phyloP scores from a whole-genome alignment of 441 rosid genomes.

The Breynia disticha region DNA sequence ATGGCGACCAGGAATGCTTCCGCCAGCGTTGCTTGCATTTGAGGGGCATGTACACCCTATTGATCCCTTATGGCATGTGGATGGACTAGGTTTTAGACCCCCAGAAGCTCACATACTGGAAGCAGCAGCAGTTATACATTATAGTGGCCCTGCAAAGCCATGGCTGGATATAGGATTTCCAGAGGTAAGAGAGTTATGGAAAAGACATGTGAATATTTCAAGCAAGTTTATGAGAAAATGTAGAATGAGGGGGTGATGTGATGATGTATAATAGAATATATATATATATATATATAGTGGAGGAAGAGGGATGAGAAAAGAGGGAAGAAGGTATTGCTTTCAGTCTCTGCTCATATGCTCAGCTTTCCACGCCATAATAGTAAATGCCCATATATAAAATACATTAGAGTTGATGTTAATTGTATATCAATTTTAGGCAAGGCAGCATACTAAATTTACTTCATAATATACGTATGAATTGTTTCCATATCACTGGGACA shows the following conservation, averaged over 20 bases:
- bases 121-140: constrained; percentile 75
- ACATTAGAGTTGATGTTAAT: too few species aligned
- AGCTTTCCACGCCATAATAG: constrained; percentile 8
- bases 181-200: constrained; percentile 62
- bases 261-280: too few species aligned
- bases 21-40: constrained; percentile 71
- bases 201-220: constrained; percentile 55
- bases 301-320: constrained; percentile 25
- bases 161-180: constrained; percentile 81
- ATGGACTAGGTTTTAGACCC: constrained; percentile 58
- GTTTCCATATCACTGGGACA: too few species aligned
- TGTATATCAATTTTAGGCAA: too few species aligned
- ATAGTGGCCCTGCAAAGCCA: constrained; percentile 94
- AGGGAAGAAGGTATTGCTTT: constrained; percentile 90
- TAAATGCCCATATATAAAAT: too few species aligned
- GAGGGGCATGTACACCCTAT: constrained; percentile 60
- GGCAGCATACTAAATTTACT: too few species aligned
- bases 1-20: constrained; percentile 83
- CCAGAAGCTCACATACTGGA: constrained; percentile 26
- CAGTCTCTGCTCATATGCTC: constrained; percentile 50
- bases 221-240: constrained; percentile 65
- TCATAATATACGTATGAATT: too few species aligned
- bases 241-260: constrained; percentile 47
- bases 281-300: too few species aligned
- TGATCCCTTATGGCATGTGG: constrained; percentile 76